These are phyloP conservation scores for Saccharomyces eubayanus DNA, from an alignment of 805 yeast species.

Conservation along the genomic window DNA sequence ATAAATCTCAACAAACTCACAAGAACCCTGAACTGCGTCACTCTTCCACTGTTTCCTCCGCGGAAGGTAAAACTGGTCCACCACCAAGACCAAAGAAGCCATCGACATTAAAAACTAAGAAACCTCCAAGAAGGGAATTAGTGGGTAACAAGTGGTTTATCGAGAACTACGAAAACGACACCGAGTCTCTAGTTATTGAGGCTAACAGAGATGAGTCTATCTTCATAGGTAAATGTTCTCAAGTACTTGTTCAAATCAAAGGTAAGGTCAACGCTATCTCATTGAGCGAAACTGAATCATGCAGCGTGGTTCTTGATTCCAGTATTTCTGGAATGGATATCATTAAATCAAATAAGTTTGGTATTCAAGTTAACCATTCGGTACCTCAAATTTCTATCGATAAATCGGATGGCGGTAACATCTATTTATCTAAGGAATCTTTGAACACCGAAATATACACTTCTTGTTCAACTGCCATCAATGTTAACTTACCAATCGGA, in stretches of 20 bases:
- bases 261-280: conserved; percentile 91
- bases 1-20: conserved; percentile 87
- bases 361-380: conserved; percentile 73
- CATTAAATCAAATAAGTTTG: conserved; percentile 73
- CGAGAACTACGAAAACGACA: conserved; percentile 63
- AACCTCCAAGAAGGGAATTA: conserved; percentile 61
- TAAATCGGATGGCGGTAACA: conserved; percentile 76
- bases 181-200: conserved; percentile 51
- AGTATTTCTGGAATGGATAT: conserved; percentile 83
- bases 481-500: conserved; percentile 69
- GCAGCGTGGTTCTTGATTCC: conserved; percentile 74
- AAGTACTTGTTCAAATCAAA: conserved; percentile 67
- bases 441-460: conserved; percentile 72
- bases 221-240: conserved; percentile 73
- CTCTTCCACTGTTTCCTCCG: conserved; percentile 38
- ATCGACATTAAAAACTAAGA: conserved; percentile 41
- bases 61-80: conserved; percentile 33
- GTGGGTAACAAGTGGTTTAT: conserved; percentile 84
- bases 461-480: conserved; percentile 76
- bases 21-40: conserved; percentile 77
- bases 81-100: conserved; percentile 87
- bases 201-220: conserved; percentile 83
- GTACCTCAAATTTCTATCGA: conserved; percentile 83
- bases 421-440: conserved; percentile 69
- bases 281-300: conserved; percentile 58